Evolutionary conservation across 495 filamentous ascomycete genomes (phyloP).

Genomic region (Penicillium argentinense): DNA sequence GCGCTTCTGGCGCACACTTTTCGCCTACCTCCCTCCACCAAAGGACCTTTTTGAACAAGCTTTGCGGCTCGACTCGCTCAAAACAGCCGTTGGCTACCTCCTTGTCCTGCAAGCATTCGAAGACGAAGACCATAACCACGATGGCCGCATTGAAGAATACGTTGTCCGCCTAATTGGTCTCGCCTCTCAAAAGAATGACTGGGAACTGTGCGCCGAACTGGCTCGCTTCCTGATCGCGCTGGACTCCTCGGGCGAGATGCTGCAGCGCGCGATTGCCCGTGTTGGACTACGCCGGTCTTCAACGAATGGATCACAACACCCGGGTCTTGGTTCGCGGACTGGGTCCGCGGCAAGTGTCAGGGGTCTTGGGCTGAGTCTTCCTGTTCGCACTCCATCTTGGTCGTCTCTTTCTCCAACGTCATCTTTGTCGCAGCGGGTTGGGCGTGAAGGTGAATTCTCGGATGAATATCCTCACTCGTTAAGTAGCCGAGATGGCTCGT

Average conservation of each 20-base stretch:
- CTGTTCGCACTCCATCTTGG: slow-evolving; percentile 38
- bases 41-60: slow-evolving; percentile 91
- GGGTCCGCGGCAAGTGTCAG: slow-evolving; percentile 33
- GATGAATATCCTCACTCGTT: slow-evolving; percentile 19
- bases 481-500: slow-evolving; percentile 19
- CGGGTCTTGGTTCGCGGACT: slow-evolving; percentile 21
- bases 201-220: slow-evolving; percentile 95
- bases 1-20: slow-evolving; percentile 90
- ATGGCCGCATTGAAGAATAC: slow-evolving; percentile 60
- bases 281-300: slow-evolving; percentile 48
- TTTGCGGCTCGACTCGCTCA: slow-evolving; percentile 76
- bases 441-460: slow-evolving; percentile 20
- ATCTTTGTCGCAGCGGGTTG: slow-evolving; percentile 27
- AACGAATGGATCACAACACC: slow-evolving; percentile 23
- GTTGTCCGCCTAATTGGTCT: slow-evolving; percentile 78
- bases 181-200: slow-evolving; percentile 83
- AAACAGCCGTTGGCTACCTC: slow-evolving; percentile 94
- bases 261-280: slow-evolving; percentile 74
- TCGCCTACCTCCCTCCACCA: slow-evolving; percentile 83
- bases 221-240: slow-evolving; percentile 91
- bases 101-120: slow-evolving; percentile 95
- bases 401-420: slow-evolving; percentile 36
- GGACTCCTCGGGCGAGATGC: slow-evolving; percentile 79
- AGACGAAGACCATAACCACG: slow-evolving; percentile 67
- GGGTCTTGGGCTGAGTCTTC: slow-evolving; percentile 41